Base-by-base conservation (phyloP, 768 basidiomycete species). In the Arthromyces matolae region DNA sequence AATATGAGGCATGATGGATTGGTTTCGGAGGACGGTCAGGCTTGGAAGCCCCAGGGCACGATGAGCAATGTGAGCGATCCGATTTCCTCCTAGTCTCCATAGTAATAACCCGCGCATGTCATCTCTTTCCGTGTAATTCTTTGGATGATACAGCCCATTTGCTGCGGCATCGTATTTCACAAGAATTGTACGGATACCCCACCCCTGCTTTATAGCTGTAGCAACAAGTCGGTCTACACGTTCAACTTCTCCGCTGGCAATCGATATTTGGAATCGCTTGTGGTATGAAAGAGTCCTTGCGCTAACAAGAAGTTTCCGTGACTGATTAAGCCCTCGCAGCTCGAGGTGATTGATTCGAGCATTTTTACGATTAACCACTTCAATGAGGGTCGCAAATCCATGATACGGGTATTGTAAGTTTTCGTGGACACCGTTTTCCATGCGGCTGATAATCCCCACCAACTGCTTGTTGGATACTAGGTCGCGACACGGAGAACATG, bases 201-300 rank as follows among this genome's bases (percentile, higher is more conserved):
- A 34, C 13, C 24, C 27, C 14, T 58, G 48, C 19, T 42, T 39
- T 12, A 53, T 5, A 3, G 39, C 49, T 22, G 48, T 50, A 3
- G 18, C 37, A 1, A 59, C 28, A 6, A 56, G 35, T 2, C 44
- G 39, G 5, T 52, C 53, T 4, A 64, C 47, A 1, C 51, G 48
- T 12, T 52, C 36, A 5, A 56, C 49, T 3, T 48, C 34, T 5
- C 56, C 49, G 35, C 44, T 48, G 1, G 47, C 52, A 29, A 59
- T 33, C 3, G 55, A 50, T 31, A 56, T 40, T 23, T 49, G 29
- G 10, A 56, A 45, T 25, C 50, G 43, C 35, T 59, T 59, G 32
- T 59, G 51, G 8, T 50, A 46, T 20, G 45, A 40, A 2, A 59
- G 39, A 8, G 37, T 38, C 0, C 42, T 32, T 1, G 31, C 40